phyloP scores from a whole-genome alignment of 768 basidiomycete species.

The Leccinum pellstonianum region DNA sequence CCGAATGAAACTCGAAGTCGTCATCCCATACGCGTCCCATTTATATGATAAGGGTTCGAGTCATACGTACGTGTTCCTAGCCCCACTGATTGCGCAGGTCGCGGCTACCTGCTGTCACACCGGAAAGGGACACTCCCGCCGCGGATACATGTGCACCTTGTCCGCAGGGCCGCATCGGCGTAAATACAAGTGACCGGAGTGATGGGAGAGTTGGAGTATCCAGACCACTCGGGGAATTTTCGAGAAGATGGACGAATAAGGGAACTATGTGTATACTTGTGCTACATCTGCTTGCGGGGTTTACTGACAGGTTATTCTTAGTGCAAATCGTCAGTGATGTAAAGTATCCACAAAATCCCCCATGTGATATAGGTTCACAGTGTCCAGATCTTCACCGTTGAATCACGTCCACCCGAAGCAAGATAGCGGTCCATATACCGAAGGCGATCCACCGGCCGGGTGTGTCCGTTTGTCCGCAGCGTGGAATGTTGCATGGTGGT shows the following conservation, averaged over 20 bases:
- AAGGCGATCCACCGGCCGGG: conserved; percentile 81
- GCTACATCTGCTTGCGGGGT: not conserved
- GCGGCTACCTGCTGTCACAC: not conserved
- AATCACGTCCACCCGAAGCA: conserved; percentile 85
- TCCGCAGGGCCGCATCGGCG: not conserved
- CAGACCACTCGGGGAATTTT: not conserved
- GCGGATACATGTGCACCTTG: too few species aligned
- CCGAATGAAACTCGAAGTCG: not conserved
- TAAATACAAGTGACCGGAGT: not conserved
- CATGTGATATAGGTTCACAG: conserved; percentile 46
- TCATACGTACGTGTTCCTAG: not conserved
- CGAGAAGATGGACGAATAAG: too few species aligned
- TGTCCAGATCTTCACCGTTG: conserved; percentile 90
- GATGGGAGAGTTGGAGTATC: not conserved
- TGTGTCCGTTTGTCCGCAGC: conserved; percentile 90
- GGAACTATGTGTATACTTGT: too few species aligned
- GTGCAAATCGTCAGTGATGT: conserved; percentile 13
- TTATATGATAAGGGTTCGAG: not conserved
- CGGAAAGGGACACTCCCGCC: not conserved
- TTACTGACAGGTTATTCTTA: conserved; percentile 20
- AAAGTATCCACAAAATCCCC: conserved; percentile 14
- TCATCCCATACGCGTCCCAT: not conserved
- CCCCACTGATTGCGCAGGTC: not conserved
- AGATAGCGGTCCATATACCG: conserved; percentile 97
- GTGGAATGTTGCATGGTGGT: conserved; percentile 88